Percentiles rank a stretch among this genome's conserved stretches.
phyloP scores from a whole-genome alignment of 305 asterid species.

The Fraxinus greggii region DNA sequence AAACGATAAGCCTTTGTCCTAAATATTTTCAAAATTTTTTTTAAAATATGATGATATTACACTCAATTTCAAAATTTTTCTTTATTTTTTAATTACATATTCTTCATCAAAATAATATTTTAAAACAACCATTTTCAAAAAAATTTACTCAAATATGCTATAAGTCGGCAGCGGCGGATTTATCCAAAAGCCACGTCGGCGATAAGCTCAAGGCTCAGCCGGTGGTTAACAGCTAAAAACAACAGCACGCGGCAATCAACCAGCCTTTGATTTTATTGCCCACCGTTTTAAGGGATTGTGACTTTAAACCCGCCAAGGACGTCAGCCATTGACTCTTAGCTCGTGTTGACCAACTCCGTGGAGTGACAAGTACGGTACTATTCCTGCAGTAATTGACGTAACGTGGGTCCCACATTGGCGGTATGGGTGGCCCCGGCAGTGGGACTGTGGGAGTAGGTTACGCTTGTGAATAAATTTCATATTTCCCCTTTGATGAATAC shows the following conservation, averaged over 20 bases:
- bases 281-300: conserved; percentile 19
- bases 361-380: conserved; percentile 10
- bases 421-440: neutral
- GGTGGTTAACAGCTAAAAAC: neutral
- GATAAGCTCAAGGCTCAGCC: conserved; percentile 12
- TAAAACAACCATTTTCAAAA: no score
- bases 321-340: conserved; percentile 26
- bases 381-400: neutral
- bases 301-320: neutral
- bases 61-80: no score
- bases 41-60: no score
- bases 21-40: no score
- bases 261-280: neutral
- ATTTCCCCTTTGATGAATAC: neutral
- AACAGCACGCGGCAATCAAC: conserved; percentile 17
- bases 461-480: neutral
- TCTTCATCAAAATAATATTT: no score
- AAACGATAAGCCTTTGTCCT: neutral
- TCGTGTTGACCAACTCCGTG: conserved; percentile 5
- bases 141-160: neutral
- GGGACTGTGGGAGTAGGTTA: neutral
- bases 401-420: neutral
- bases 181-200: conserved; percentile 22
- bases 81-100: no score
- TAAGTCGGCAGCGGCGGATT: neutral